Evolutionary conservation across 2,329 filamentous ascomycete genomes (phyloP).

Genomic region (Colletotrichum sansevieriae): DNA sequence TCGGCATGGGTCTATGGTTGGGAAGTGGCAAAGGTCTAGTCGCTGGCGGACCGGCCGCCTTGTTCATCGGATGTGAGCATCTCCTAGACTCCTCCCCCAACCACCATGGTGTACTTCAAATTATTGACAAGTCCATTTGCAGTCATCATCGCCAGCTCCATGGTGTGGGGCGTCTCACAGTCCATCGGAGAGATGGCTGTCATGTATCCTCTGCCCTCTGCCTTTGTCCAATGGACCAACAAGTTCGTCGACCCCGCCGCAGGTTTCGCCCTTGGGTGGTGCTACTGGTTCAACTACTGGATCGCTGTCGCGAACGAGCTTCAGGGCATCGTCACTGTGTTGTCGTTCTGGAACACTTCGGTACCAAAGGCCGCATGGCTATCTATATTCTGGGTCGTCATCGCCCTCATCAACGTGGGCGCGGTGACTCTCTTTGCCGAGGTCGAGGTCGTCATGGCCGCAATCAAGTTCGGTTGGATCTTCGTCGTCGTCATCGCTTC

Average conservation of each 20-base stretch:
- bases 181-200: constrained; percentile 61
- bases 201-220: constrained; percentile 59
- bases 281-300: constrained; percentile 59
- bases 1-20: constrained; percentile 61
- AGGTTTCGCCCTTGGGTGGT: constrained; percentile 60
- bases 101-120: too few relatives aligned
- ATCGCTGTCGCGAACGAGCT: constrained; percentile 61
- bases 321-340: constrained; percentile 55
- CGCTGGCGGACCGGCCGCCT: constrained; percentile 56
- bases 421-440: constrained; percentile 59
- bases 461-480: constrained; percentile 62
- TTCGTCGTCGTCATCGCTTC: constrained; percentile 60
- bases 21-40: constrained; percentile 56
- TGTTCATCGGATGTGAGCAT: constrained; percentile 56
- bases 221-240: constrained; percentile 61
- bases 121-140: neutral
- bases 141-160: constrained; percentile 54
- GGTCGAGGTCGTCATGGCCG: constrained; percentile 57
- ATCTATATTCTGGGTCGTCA: constrained; percentile 57
- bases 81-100: constrained; percentile 41
- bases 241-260: constrained; percentile 58
- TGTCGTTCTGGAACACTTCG: constrained; percentile 57
- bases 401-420: constrained; percentile 54
- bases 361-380: constrained; percentile 57
- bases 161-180: constrained; percentile 59